Evolutionary conservation across 2,329 filamentous ascomycete genomes (phyloP), one percentile per base, ranked within the genome.

Genomic region (Trichocomaceae sp.): DNA sequence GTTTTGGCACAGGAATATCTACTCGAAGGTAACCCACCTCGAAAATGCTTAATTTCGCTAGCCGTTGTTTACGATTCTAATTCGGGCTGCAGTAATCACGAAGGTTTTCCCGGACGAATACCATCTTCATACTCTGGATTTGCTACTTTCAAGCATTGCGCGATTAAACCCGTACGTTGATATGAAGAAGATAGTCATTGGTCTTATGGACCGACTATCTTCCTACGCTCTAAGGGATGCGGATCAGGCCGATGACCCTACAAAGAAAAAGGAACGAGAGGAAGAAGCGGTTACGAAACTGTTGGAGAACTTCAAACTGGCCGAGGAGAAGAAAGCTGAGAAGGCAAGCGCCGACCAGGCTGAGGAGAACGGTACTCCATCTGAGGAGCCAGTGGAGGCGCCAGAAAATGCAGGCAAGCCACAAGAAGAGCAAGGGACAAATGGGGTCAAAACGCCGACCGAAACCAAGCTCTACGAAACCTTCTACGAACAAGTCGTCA

Each of bases 21-120:
- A 12, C 78, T 99, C 49, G 93, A 99, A 79, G 81, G 81, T 80
- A 70, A 44, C 46, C 2, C 54, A 65, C 9, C 23, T 29, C 53
- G 9, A 2, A 35, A 2, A 15, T 29, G 5, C 39, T 47, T 37
- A 9, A 9, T 33, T 31, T 15, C 26, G 10, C 23, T n/a, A 42
- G 17, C 33, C 26, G 19, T 33, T 17, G 12, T 22, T 8, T 19
- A 33, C 55, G 57, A 71, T 60, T 55, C 62, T 59, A 56, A 61
- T n/a, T 37, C 26, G 10, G 6, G 52, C 45, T 50, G 37, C 59
- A 83, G 93, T 99, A 59, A 95, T 99, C 61, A 99, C 92, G 5
- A 95, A 99, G 72, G 93, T 97, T 51, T 99, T 99, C 76, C 93
- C 93, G 0, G 93, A 99, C 73, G 93, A 99, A 68, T 99, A 92